Evolutionary conservation across 495 filamentous ascomycete genomes (phyloP), one percentile per base, ranked within the genome.

Genomic region (Cercophora newfieldiana): DNA sequence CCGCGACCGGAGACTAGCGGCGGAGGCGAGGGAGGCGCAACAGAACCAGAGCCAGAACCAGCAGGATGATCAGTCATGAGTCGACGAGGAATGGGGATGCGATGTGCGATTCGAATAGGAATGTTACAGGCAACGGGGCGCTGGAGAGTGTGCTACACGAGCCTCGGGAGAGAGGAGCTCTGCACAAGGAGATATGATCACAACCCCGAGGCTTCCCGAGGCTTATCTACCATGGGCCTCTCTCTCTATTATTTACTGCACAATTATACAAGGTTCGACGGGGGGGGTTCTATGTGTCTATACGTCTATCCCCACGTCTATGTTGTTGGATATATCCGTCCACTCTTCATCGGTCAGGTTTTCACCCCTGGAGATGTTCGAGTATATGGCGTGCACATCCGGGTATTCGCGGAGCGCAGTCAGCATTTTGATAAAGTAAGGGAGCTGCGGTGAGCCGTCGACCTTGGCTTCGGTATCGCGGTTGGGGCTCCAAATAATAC

Each of bases 401-500:
- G 86, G 75, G 31, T 89, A 82, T 18, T 90, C 86, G 24, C 82
- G 77, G 7, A 93, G 59, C 16, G 62, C 67, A 28, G 82, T 73
- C 21, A 90, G 77, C 64, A 89, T 76, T 29, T 83, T 84, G 31
- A 85, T 74, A 26, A 91, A 80, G 0, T 79, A 76, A 50, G 75
- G 70, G 7, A 87, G 79, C 49, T 81, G 78, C 64, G 87, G 82
- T 3, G 66, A 68, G 30, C 80, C 72, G 37, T 83, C 79, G 48
- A 90, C 66, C 4, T 78, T 75, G 18, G 91, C 87, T 76, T 86
- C 84, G 0, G 90, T 93, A 58, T 97, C 94, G 61, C 86, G 82
- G 61, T 93, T 96, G 0, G 93, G 85, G 62, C 89, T 85, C 92
- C 92, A 97, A 54, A 96, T 83, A 30, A 98, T 95, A 54, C 93